Evolutionary conservation across 148 eudicot species (phyloP).

Genomic region (Salicornia ramosissima): DNA sequence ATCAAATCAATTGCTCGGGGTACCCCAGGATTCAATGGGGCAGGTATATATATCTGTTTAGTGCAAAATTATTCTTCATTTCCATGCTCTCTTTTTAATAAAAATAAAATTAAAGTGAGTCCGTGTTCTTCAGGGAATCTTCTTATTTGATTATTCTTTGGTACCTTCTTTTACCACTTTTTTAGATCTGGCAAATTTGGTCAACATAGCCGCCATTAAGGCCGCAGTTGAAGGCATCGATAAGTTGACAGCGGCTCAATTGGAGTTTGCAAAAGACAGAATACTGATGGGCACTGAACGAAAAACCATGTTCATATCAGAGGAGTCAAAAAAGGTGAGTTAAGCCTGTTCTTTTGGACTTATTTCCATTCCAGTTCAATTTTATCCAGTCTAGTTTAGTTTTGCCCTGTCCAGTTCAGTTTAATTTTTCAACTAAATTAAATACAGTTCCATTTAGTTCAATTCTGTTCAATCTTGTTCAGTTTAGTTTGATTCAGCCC

Average conservation of each 20-base stretch:
- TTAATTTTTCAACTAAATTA: no score
- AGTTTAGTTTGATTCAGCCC: no score
- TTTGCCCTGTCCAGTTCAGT: no score
- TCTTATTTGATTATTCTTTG: conserved; percentile 6
- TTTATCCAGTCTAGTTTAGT: no score
- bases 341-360: no score
- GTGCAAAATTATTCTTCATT: not conserved
- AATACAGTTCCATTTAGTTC: no score
- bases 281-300: conserved; percentile 97
- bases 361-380: no score
- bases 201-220: conserved; percentile 93
- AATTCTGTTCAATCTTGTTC: no score
- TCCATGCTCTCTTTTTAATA: not conserved
- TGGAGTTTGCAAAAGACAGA: conserved; percentile 95
- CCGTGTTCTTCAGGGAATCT: not conserved
- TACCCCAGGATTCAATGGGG: conserved; percentile 98
- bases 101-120: not conserved
- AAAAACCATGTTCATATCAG: conserved; percentile 78
- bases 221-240: conserved; percentile 98
- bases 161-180: conserved; percentile 10
- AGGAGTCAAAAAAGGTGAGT: conserved; percentile 88
- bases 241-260: conserved; percentile 56
- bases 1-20: conserved; percentile 86
- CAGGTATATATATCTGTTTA: conserved; percentile 42
- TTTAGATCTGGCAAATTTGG: conserved; percentile 90